Conservation (phyloP, 371 early-diverging fungal species). For the Umbelopsis sp. region DNA sequence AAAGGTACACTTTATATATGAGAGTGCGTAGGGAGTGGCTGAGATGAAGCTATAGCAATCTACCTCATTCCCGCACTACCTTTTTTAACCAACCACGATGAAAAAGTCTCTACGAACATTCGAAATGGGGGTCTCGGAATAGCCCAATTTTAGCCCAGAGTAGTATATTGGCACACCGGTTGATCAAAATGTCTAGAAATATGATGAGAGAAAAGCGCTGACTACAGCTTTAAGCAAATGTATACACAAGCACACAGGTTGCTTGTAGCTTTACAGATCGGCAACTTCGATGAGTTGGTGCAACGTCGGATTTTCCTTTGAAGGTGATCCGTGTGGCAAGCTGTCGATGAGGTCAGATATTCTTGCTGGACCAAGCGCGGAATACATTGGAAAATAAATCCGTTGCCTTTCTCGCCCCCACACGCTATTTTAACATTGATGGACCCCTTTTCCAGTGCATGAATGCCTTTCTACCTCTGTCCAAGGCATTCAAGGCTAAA, state of each 20-base stretch:
- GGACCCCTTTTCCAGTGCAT: too few relatives aligned
- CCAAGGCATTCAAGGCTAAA: too few relatives aligned
- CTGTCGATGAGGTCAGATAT: background rate
- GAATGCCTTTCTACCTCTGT: too few relatives aligned
- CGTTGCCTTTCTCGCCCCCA: too few relatives aligned
- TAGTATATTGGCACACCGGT: too few relatives aligned
- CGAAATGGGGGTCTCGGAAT: background rate
- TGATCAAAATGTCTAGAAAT: too few relatives aligned
- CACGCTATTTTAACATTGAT: too few relatives aligned
- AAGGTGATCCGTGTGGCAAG: background rate
- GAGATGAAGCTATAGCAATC: background rate
- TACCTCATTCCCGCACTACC: too few relatives aligned
- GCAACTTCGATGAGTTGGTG: background rate
- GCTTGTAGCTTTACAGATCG: background rate
- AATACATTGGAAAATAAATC: too few relatives aligned
- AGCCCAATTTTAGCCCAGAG: background rate
- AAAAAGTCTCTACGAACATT: background rate
- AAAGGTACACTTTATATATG: background rate
- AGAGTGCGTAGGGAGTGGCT: background rate
- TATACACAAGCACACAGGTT: slow-evolving; percentile 11
- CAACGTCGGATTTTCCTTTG: background rate
- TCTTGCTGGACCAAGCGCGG: slow-evolving; percentile 8
- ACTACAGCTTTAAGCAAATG: background rate
- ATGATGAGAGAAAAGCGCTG: background rate
- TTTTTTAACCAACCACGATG: too few relatives aligned